Conservation (phyloP, 495 filamentous ascomycete species). For the Hyaloscypha variabilis region DNA sequence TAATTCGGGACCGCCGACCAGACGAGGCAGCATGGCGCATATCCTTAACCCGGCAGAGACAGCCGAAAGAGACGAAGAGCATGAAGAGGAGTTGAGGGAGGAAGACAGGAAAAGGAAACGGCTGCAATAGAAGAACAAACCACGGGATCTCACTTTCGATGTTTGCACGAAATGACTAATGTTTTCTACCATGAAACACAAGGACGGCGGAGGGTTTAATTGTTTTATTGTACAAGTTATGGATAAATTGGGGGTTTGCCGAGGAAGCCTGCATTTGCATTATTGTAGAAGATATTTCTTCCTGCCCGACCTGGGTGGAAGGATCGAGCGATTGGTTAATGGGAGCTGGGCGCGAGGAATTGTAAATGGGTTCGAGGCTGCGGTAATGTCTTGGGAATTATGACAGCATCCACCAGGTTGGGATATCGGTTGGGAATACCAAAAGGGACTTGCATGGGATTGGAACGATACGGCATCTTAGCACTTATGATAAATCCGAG, state of each 20-base stretch:
- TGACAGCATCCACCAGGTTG: slow-evolving; percentile 6
- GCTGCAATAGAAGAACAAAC: slow-evolving; percentile 46
- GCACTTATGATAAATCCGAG: slow-evolving; percentile 13
- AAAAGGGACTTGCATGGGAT: slow-evolving; percentile 8
- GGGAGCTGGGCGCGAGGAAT: not conserved
- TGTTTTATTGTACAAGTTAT: slow-evolving; percentile 1
- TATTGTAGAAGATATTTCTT: slow-evolving; percentile 5
- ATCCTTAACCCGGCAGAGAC: slow-evolving; percentile 86
- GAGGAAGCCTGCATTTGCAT: slow-evolving; percentile 2
- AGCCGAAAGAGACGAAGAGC: slow-evolving; percentile 70
- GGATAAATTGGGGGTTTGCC: not conserved
- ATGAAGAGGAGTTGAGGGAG: slow-evolving; percentile 49
- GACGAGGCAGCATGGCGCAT: slow-evolving; percentile 62
- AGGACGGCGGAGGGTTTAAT: slow-evolving; percentile 1
- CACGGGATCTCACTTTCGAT: not conserved
- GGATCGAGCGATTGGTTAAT: not conserved
- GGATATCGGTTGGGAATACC: slow-evolving; percentile 17
- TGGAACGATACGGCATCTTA: slow-evolving; percentile 5
- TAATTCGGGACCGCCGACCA: slow-evolving; percentile 56
- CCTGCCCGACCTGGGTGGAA: not conserved
- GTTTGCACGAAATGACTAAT: slow-evolving; percentile 1
- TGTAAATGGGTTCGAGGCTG: slow-evolving; percentile 15
- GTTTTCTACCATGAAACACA: slow-evolving; percentile 1
- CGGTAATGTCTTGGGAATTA: slow-evolving; percentile 4
- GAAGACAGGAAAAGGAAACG: slow-evolving; percentile 85